Evolutionary conservation across 2,329 filamentous ascomycete species (phyloP).

Genomic region (Didymella glomerata): DNA sequence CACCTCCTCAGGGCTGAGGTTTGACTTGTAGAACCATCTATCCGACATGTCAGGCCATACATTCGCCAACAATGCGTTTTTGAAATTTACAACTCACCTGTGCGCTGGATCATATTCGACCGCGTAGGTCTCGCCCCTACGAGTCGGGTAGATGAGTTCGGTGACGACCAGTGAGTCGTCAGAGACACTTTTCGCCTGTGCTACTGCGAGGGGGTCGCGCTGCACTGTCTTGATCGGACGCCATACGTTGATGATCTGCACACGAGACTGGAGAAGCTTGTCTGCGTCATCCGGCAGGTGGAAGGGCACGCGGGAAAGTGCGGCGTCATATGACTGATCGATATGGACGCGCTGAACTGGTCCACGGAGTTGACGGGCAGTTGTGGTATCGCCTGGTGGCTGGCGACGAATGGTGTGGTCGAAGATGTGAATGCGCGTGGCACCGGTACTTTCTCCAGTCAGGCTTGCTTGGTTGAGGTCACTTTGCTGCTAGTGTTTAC

Average conservation of each 20-base stretch:
- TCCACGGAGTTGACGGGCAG: neutral
- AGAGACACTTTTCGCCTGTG: neutral
- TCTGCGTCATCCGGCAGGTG: neutral
- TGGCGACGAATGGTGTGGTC: neutral
- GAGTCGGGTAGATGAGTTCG: neutral
- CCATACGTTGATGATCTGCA: neutral
- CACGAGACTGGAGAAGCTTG: neutral
- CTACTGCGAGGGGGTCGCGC: neutral
- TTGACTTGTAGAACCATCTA: slow-evolving; percentile 46
- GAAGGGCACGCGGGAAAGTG: neutral
- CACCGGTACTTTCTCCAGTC: neutral
- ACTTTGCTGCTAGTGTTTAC: neutral
- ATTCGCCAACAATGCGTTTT: neutral
- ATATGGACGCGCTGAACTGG: neutral
- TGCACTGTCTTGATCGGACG: neutral
- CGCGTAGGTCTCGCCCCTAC: neutral
- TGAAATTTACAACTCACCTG: neutral
- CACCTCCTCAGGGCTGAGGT: slow-evolving; percentile 40
- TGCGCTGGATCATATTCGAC: neutral
- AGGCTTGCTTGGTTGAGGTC: neutral
- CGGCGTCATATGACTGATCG: neutral
- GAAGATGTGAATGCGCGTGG: neutral
- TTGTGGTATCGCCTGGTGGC: neutral
- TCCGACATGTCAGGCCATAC: neutral
- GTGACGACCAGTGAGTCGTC: neutral